Evolutionary conservation across 2,329 filamentous ascomycete species (phyloP).

Genomic region (Fusarium siculi): DNA sequence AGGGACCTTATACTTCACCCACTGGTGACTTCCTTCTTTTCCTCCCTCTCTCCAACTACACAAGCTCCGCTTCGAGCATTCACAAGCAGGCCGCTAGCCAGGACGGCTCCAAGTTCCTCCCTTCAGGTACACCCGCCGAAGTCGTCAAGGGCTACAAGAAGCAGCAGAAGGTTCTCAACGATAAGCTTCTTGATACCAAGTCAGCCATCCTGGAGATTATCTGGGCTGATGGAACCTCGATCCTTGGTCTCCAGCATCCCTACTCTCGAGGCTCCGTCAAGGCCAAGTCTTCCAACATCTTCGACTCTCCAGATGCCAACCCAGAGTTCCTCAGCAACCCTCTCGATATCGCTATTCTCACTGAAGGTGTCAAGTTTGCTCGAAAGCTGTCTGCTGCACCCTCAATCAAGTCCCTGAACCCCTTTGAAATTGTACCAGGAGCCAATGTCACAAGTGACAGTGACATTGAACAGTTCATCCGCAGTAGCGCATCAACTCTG

Average conservation of each 20-base stretch:
- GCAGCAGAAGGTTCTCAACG: constrained; percentile 31
- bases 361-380: constrained; percentile 26
- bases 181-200: constrained; percentile 5
- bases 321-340: constrained; percentile 34
- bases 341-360: constrained; percentile 16
- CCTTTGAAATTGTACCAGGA: constrained; percentile 26
- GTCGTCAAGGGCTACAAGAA: constrained; percentile 29
- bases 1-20: constrained; percentile 24
- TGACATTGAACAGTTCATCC: constrained; percentile 30
- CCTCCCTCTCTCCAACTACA: constrained; percentile 26
- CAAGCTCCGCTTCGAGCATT: constrained; percentile 8
- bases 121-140: constrained; percentile 9
- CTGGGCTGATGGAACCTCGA: constrained; percentile 27
- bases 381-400: constrained; percentile 12
- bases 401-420: constrained; percentile 7
- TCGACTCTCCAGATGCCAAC: constrained; percentile 30
- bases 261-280: constrained; percentile 39
- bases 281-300: constrained; percentile 24
- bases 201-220: constrained; percentile 33
- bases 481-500: constrained; percentile 17
- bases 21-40: constrained; percentile 30
- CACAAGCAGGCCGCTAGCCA: constrained; percentile 12
- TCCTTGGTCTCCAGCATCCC: constrained; percentile 36
- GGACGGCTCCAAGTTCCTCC: constrained; percentile 19
- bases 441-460: constrained; percentile 17